A percentile compares a stretch with the other conserved stretches of the same genome.
These are phyloP conservation scores for Barnettozyma siamensis DNA, from an alignment of 805 yeast species.

Conservation along the genomic window DNA sequence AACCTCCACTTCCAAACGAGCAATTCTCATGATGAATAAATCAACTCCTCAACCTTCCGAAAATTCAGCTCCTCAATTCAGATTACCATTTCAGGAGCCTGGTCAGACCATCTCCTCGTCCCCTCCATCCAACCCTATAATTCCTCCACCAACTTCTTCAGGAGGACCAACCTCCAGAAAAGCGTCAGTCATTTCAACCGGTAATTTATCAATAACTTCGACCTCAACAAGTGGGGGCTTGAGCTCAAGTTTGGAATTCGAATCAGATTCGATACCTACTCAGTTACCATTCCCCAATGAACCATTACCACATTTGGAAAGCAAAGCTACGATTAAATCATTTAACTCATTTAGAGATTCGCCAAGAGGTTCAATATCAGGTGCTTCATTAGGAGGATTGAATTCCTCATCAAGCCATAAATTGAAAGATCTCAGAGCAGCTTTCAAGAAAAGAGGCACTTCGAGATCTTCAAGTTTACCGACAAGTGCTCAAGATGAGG, in stretches of 20 bases:
- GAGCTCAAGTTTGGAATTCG: conserved; percentile 8
- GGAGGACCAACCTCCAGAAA: conserved; percentile 28
- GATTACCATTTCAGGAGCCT: conserved; percentile 64
- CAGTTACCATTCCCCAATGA: conserved; percentile 48
- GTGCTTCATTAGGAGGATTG: conserved; percentile 7
- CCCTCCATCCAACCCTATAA: conserved; percentile 8
- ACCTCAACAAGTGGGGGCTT: conserved; percentile 23
- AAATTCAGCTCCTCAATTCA: conserved; percentile 46
- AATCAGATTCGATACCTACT: conserved; percentile 45
- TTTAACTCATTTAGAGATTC: conserved; percentile 26
- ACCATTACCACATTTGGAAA: conserved; percentile 33
- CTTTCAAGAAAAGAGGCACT: conserved; percentile 9
- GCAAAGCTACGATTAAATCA: conserved; percentile 8
- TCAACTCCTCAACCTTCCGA: conserved; percentile 9
- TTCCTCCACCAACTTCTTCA: conserved; percentile 5
- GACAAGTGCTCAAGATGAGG: conserved; percentile 16
- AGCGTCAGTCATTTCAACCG: conserved; percentile 32
- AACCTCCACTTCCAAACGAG: conserved; percentile 20
- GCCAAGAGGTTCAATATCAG: conserved; percentile 45
- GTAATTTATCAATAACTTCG: conserved; percentile 25
- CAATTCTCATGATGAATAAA: conserved; percentile 22
- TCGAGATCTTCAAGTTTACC: conserved; percentile 9
- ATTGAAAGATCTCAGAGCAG: conserved; percentile 18
- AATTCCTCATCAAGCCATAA: conserved; percentile 10
- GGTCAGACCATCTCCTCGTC: conserved; percentile 5